Conservation (phyloP, 495 filamentous ascomycete species). For the Hapsidospora chrysogenum region DNA sequence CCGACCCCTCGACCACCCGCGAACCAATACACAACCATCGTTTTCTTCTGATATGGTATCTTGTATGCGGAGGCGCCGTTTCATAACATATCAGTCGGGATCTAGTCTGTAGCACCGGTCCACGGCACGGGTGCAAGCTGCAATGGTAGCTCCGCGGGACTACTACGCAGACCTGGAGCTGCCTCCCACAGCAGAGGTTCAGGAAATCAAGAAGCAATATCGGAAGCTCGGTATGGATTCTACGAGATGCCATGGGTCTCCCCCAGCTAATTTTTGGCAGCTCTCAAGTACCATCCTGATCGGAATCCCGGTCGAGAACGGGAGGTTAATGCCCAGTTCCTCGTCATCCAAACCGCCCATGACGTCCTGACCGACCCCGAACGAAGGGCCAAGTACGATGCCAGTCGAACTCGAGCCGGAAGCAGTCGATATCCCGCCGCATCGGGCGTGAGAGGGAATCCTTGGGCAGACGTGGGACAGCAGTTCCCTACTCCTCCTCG, state of each 20-base stretch:
- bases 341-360: conserved; percentile 53
- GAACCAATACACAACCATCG: too few species aligned
- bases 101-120: too few species aligned
- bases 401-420: conserved; percentile 30
- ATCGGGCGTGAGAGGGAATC: conserved; percentile 33
- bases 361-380: conserved; percentile 61
- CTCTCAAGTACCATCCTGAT: conserved; percentile 76
- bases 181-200: conserved; percentile 37
- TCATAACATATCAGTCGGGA: too few species aligned
- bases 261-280: conserved; percentile 21
- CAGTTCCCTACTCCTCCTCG: conserved; percentile 32
- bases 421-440: conserved; percentile 15
- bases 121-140: too few species aligned
- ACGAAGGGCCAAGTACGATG: conserved; percentile 59
- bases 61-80: too few species aligned
- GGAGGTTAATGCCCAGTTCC: conserved; percentile 43
- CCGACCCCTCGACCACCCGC: too few species aligned
- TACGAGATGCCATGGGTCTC: background rate
- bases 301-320: conserved; percentile 69
- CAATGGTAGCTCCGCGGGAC: conserved; percentile 27
- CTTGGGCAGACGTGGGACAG: conserved; percentile 26
- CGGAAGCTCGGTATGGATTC: conserved; percentile 50
- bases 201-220: conserved; percentile 76
- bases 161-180: conserved; percentile 81
- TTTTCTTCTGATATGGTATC: too few species aligned